Evolutionary conservation across 148 eudicot genomes (phyloP).

Genomic region (Rhododendron williamsianum): DNA sequence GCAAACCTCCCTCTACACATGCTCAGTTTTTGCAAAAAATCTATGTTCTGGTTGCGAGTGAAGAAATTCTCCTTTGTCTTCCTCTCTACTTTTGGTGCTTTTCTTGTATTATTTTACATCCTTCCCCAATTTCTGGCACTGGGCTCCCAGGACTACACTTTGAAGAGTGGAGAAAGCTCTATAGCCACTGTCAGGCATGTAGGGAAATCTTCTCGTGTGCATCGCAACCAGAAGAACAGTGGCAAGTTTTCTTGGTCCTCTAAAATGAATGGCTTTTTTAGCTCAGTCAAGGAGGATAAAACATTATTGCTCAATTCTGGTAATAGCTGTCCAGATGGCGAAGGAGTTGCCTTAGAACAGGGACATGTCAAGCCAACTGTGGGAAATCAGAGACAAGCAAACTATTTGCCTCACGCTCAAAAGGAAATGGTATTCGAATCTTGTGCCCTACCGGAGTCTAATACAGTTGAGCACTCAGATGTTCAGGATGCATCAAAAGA

Average conservation of each 20-base stretch:
- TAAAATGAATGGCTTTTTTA: slow-evolving; percentile 23
- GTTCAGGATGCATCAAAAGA: slow-evolving; percentile 29
- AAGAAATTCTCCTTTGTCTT: slow-evolving; percentile 31
- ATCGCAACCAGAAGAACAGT: slow-evolving; percentile 15
- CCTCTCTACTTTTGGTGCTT: slow-evolving; percentile 26
- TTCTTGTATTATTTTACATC: slow-evolving; percentile 29
- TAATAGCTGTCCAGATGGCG: slow-evolving; percentile 13
- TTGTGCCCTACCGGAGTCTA: slow-evolving; percentile 5
- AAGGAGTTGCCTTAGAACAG: slow-evolving; percentile 15
- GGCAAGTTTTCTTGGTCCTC: slow-evolving; percentile 20
- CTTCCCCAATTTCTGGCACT: slow-evolving; percentile 26
- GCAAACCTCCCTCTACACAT: slow-evolving; percentile 48
- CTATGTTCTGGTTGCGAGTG: slow-evolving; percentile 43
- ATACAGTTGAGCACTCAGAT: slow-evolving; percentile 25
- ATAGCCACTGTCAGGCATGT: slow-evolving; percentile 18
- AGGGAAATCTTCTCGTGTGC: slow-evolving; percentile 24
- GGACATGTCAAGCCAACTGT: slow-evolving; percentile 12
- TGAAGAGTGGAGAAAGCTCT: slow-evolving; percentile 29
- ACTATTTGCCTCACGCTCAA: slow-evolving; percentile 9
- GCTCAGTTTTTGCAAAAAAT: slow-evolving; percentile 39
- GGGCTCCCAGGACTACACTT: slow-evolving; percentile 22
- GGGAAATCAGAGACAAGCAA: slow-evolving; percentile 13
- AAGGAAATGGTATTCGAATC: slow-evolving; percentile 15
- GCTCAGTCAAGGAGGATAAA: slow-evolving; percentile 24
- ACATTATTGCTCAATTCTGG: slow-evolving; percentile 12